Percentiles rank a stretch among this genome's conserved stretches.
These are phyloP conservation scores for Daldinia decipiens DNA, from an alignment of 495 filamentous ascomycete species.

Conservation along the genomic window DNA sequence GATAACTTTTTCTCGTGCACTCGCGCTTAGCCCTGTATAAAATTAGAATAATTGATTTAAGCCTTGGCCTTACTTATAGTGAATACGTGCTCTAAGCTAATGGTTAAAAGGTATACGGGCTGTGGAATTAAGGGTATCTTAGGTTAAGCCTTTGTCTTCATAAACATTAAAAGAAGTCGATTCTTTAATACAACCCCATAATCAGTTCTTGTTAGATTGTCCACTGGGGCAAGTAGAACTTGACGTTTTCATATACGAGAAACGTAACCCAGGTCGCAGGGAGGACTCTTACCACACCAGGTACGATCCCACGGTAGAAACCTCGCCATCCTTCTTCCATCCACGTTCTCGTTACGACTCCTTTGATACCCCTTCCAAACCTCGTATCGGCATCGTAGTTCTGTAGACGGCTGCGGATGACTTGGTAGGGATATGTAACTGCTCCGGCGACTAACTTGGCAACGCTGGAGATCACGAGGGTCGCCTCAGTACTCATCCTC, in stretches of 20 bases:
- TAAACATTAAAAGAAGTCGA: background rate
- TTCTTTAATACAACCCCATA: background rate
- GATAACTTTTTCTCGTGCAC: background rate
- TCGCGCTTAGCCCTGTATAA: constrained; percentile 18
- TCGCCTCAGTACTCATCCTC: constrained; percentile 77
- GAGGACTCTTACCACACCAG: constrained; percentile 86
- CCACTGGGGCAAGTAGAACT: constrained; percentile 68
- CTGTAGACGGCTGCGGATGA: constrained; percentile 87
- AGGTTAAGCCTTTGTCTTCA: background rate
- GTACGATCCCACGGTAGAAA: constrained; percentile 92
- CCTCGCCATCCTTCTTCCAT: constrained; percentile 78
- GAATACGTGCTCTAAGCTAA: background rate
- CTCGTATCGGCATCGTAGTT: constrained; percentile 77
- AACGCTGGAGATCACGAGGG: constrained; percentile 77
- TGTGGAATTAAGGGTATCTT: background rate
- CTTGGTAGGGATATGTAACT: constrained; percentile 93
- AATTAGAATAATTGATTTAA: constrained; percentile 25
- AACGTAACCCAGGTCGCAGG: constrained; percentile 98
- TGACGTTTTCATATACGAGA: constrained; percentile 95
- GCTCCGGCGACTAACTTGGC: constrained; percentile 88
- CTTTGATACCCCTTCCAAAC: constrained; percentile 74
- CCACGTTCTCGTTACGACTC: constrained; percentile 80
- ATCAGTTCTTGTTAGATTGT: constrained; percentile 2
- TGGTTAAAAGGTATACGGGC: background rate
- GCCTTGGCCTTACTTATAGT: background rate